Conservation (phyloP, 805 yeast species). For the Yarrowia sp. region DNA sequence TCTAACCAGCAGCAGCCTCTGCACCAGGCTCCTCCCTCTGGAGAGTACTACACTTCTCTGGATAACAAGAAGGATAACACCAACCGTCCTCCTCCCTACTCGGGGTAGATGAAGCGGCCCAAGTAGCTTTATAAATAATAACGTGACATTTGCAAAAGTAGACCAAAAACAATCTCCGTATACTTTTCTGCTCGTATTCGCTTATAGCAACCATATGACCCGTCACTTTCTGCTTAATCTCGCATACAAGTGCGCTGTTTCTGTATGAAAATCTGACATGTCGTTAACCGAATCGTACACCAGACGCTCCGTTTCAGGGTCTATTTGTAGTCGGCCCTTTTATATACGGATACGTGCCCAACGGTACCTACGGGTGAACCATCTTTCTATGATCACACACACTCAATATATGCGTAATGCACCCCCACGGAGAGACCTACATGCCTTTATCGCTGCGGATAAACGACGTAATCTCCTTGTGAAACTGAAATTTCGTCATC, state of each 20-base stretch:
- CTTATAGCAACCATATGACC: neutral
- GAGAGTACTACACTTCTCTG: constrained; percentile 27
- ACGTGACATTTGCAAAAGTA: neutral
- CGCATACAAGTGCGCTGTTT: constrained; percentile 7
- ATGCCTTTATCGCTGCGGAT: too few relatives aligned
- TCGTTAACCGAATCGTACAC: neutral
- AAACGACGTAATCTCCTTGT: neutral
- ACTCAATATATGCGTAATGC: too few relatives aligned
- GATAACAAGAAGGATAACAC: constrained; percentile 29
- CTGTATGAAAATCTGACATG: neutral
- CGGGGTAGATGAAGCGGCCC: constrained; percentile 9
- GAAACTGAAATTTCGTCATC: neutral
- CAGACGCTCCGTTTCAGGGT: neutral
- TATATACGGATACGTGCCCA: neutral
- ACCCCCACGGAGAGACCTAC: too few relatives aligned
- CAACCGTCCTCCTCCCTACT: constrained; percentile 36
- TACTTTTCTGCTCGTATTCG: neutral
- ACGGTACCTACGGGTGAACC: neutral
- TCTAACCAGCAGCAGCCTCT: constrained; percentile 11
- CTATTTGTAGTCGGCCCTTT: neutral
- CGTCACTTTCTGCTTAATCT: neutral
- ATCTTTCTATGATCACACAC: neutral
- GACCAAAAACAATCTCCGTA: too few relatives aligned
- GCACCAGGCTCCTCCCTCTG: constrained; percentile 33
- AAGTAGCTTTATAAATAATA: neutral